Evolutionary conservation across 805 yeast genomes (phyloP), one percentile per base, ranked within the genome.

Genomic region (Metschnikowia baotianmanensis): DNA sequence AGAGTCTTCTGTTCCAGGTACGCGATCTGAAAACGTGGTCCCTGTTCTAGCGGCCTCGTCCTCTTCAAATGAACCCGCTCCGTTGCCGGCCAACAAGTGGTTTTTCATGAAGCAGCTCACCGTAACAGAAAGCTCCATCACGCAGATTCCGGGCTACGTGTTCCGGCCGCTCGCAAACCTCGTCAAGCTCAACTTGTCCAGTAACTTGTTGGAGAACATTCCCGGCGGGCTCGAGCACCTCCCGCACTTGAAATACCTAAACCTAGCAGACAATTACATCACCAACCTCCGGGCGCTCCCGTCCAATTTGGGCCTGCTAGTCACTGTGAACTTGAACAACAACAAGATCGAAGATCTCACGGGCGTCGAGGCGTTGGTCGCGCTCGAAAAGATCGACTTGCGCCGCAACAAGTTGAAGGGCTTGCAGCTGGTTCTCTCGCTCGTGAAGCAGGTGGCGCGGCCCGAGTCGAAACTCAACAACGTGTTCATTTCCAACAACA

Each of bases 141-240:
- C 63, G 3, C 46, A 58, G 12, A 62, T 69, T 17, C 67, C 69
- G 5, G 35, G 61, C 16, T 59, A 51, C 36, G 61, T 63, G 20
- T 67, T 70, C 53, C 62, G 63, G 41, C 74, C 77, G 2, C 53
- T 72, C 19, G 24, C 45, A 16, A 68, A 66, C 40, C 49, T 70
- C 24, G 73, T 70, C 17, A 70, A 69, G 38, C 65, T 81, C 36
- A 83, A 82, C 51, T 57, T 81, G 23, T 80, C 86, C 2, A 67
- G 71, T 43, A 81, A 81, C 50, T 57, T 68, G 28, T 60, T 81
- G 22, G 69, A 68, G 18, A 58, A 59, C 7, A 50, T 81, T 8
- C 86, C 86, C 0, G 61, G 62, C n/a, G 79, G 83, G 3, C 63
- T 82, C 31, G 65, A 72, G 12, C 70, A 71, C 33, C 65, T 81